These are phyloP conservation scores for Mycosarcoma maydis DNA, from an alignment of 1,284 basidiomycete genomes.

Conservation along the genomic window DNA sequence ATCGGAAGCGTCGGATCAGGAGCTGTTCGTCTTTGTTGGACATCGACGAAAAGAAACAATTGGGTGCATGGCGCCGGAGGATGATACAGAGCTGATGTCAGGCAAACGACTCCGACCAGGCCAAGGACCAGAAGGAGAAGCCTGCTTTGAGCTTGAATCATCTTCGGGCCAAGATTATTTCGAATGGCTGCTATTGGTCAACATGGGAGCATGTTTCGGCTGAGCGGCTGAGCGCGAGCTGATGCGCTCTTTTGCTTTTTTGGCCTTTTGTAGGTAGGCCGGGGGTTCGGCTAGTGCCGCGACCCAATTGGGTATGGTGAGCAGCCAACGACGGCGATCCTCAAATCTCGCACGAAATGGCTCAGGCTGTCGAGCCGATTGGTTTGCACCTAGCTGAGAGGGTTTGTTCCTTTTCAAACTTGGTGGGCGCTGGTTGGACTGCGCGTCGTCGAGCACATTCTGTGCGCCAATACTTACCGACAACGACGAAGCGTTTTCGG, in stretches of 20 bases:
- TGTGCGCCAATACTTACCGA: neutral
- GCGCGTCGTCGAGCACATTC: neutral
- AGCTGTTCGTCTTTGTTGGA: constrained; percentile 56
- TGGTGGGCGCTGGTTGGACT: neutral
- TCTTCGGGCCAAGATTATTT: constrained; percentile 44
- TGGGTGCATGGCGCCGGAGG: constrained; percentile 38
- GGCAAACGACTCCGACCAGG: constrained; percentile 40
- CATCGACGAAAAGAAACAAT: constrained; percentile 38
- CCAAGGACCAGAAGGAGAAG: constrained; percentile 8
- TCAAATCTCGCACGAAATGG: neutral
- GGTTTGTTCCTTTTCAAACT: neutral
- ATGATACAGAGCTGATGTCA: constrained; percentile 49
- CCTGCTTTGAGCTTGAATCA: constrained; percentile 11
- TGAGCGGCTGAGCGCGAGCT: constrained; percentile 19
- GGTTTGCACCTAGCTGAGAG: neutral
- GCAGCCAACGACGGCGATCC: constrained; percentile 18
- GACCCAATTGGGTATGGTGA: constrained; percentile 23
- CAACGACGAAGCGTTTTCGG: constrained; percentile 3
- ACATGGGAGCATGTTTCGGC: constrained; percentile 30
- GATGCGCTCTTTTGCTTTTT: neutral
- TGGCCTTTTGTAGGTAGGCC: too few species aligned
- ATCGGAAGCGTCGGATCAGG: constrained; percentile 39
- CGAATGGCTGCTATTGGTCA: constrained; percentile 53
- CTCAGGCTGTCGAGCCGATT: neutral
- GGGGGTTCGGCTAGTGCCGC: neutral